Evolutionary conservation across 176 grass and related monocot genomes (phyloP), one percentile per base, ranked within the genome.

Genomic region (Oryza longistaminata): DNA sequence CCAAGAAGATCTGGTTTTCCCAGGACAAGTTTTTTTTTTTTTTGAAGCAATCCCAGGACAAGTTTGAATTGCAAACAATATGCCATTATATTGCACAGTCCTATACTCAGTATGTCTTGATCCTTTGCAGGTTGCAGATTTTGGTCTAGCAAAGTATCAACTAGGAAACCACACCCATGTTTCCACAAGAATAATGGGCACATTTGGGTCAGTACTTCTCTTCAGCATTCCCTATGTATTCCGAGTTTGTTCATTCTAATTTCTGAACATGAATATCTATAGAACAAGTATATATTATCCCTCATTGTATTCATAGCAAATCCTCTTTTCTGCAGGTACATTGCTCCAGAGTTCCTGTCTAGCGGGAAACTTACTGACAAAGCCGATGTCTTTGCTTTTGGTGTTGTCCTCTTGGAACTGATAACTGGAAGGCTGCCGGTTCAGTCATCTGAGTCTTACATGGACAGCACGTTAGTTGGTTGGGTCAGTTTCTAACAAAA

Each of bases 151-250:
- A 33, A 92, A 92, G 67, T 86, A 82, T 80, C 82, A 85, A 80
- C 74, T 70, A 34, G 80, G 69, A 48, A 73, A 89, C 34, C 11
- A 85, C 11, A 89, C 90, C 21, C 90, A 89, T 83, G 90, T 92
- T 83, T 88, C 90, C 25, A 92, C 87, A 58, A 83, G 90, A 83
- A n/a, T 89, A 53, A 89, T 92, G 90, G 90, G 87, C 82, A 92
- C 87, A 39, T 86, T 92, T 26, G 90, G 90, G 90, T 92, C 53
- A 75, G 53, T 33, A 31, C 29, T 68, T 70, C 11, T 31, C 25
- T 69, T 52, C 5, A 17, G 9, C 9, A 0, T 16, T 52, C 13
- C 31, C 19, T 40, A 16, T n/a, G 3, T n/a, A 10, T 29, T 10
- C 58, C 1, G 24, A 31, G 3, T n/a, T 81, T 16, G 9, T 12